These are phyloP conservation scores for Mrakia gelida DNA, from an alignment of 768 basidiomycete genomes.

Conservation along the genomic window DNA sequence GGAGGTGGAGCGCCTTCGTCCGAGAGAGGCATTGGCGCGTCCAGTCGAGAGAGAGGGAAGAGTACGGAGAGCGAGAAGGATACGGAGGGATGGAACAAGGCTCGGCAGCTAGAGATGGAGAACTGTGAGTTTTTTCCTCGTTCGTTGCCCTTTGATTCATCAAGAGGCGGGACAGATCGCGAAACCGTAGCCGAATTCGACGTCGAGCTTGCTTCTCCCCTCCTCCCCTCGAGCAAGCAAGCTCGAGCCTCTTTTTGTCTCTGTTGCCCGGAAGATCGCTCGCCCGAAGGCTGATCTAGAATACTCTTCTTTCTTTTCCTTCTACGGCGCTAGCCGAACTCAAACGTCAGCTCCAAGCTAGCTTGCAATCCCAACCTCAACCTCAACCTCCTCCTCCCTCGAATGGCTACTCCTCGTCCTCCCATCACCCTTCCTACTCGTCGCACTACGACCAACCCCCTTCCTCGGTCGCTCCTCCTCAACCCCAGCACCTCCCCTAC, in stretches of 20 bases:
- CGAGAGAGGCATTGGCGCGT: neutral
- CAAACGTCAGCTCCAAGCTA: slow-evolving; percentile 1
- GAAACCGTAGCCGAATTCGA: too few relatives aligned
- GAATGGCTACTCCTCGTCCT: neutral
- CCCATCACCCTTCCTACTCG: neutral
- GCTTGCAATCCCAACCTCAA: neutral
- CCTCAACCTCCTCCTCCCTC: neutral
- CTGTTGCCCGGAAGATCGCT: neutral
- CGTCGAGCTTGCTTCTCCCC: too few relatives aligned
- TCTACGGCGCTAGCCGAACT: slow-evolving; percentile 1
- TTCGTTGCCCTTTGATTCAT: neutral
- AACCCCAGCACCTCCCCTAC: neutral
- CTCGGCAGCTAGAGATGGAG: slow-evolving; percentile 15
- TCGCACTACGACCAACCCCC: neutral
- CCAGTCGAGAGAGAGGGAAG: neutral
- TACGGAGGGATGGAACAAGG: neutral
- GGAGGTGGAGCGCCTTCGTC: neutral
- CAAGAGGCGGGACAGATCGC: neutral
- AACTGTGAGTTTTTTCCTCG: slow-evolving; percentile 15
- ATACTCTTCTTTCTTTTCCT: neutral
- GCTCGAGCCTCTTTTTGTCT: neutral
- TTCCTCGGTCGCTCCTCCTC: neutral
- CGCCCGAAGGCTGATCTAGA: too few relatives aligned
- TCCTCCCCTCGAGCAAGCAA: too few relatives aligned
- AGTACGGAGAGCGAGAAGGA: slow-evolving; percentile 2